Evolutionary conservation across 108 stramenopile species (phyloP).

Genomic region (Skeletonema tropicum): DNA sequence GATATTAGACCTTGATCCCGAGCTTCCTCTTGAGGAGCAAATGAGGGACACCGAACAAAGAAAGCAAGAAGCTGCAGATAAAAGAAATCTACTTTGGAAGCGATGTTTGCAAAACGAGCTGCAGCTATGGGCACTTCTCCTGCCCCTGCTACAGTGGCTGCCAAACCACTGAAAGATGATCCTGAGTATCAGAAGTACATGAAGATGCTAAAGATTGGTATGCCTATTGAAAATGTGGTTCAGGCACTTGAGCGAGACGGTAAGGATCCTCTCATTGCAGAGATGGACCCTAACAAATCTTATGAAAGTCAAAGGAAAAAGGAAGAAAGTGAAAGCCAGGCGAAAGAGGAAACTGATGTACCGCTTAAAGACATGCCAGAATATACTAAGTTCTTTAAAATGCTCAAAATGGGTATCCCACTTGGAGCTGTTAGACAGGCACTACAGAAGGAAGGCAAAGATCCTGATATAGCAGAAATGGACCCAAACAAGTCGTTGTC

Average conservation of each 20-base stretch:
- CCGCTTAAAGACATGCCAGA: constrained; percentile 50
- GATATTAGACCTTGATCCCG: constrained; percentile 67
- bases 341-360: constrained; percentile 24
- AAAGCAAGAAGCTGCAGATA: neutral
- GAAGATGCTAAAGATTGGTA: constrained; percentile 58
- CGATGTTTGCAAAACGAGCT: constrained; percentile 19
- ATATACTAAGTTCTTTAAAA: constrained; percentile 40
- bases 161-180: constrained; percentile 63
- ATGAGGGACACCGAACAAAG: constrained; percentile 9
- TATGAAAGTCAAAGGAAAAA: constrained; percentile 48
- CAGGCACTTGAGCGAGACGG: constrained; percentile 74
- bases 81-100: constrained; percentile 13
- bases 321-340: constrained; percentile 35
- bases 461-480: constrained; percentile 43
- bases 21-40: constrained; percentile 31
- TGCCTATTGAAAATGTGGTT: constrained; percentile 46
- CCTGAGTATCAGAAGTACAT: constrained; percentile 70
- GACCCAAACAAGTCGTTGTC: constrained; percentile 24
- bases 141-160: constrained; percentile 8
- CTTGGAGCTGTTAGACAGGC: constrained; percentile 42
- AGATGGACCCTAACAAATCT: constrained; percentile 68
- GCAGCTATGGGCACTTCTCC: constrained; percentile 8
- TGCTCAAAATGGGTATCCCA: constrained; percentile 44
- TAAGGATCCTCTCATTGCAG: constrained; percentile 61
- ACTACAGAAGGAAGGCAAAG: constrained; percentile 46